phyloP scores from a whole-genome alignment of 257 asterid species.

The Lantana camara region DNA sequence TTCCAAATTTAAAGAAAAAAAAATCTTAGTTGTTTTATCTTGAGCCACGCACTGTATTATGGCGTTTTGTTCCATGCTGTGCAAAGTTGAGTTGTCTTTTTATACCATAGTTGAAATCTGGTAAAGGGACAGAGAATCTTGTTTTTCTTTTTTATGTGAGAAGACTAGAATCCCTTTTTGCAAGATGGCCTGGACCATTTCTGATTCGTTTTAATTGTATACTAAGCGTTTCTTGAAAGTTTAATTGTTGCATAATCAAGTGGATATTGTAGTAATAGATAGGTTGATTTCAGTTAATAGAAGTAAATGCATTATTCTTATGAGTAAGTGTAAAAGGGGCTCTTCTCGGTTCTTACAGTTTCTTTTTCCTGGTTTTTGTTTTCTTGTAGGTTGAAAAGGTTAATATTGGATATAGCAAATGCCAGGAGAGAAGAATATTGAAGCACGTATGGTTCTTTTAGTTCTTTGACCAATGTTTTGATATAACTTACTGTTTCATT shows the following conservation, averaged over 20 bases:
- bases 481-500: not conserved
- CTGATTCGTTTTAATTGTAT: not conserved
- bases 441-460: conserved; percentile 42
- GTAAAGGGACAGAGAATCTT: conserved; percentile 26
- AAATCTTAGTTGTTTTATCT: conserved; percentile 23
- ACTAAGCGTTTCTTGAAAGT: not conserved
- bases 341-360: conserved; percentile 17
- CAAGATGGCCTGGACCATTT: conserved; percentile 30
- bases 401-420: conserved; percentile 35
- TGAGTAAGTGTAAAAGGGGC: not conserved
- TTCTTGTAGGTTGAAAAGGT: conserved; percentile 37
- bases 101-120: conserved; percentile 5
- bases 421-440: conserved; percentile 62
- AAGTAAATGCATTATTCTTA: not conserved
- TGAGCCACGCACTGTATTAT: conserved; percentile 25
- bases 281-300: not conserved
- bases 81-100: conserved; percentile 22
- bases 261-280: not conserved
- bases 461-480: not conserved
- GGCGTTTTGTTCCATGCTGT: conserved; percentile 8
- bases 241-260: conserved; percentile 9
- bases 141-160: conserved; percentile 23
- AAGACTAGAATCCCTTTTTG: conserved; percentile 35
- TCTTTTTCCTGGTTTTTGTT: not conserved
- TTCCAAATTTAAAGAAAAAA: not conserved